A percentile compares a stretch with the other conserved stretches of the same genome.
These are phyloP conservation scores for Backusella westeae DNA, from an alignment of 192 early-diverging fungal species.

Conservation along the genomic window DNA sequence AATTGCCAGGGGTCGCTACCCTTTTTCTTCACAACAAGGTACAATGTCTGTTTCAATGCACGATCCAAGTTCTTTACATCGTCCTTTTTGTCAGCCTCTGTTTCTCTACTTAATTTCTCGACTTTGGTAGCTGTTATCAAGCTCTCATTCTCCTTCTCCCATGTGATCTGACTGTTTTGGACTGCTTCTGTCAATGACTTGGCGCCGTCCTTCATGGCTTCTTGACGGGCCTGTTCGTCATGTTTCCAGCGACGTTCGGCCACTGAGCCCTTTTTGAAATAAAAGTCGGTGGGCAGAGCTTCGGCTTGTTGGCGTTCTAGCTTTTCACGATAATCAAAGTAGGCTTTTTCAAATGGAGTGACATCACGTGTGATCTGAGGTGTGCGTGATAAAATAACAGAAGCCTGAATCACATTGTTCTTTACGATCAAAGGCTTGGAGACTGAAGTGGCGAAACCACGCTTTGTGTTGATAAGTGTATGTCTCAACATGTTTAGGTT, in stretches of 20 bases:
- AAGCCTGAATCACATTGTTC: conserved; percentile 46
- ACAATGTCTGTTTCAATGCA: conserved; percentile 72
- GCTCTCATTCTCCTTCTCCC: conserved; percentile 12
- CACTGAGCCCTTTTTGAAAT: conserved; percentile 77
- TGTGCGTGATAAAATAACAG: conserved; percentile 67
- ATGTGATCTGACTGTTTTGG: background rate
- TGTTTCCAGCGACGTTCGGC: conserved; percentile 64
- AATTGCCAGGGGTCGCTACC: conserved; percentile 66
- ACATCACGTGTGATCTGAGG: conserved; percentile 63
- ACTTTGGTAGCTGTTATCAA: conserved; percentile 35
- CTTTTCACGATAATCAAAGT: conserved; percentile 67
- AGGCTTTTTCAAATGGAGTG: conserved; percentile 64
- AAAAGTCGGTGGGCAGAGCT: conserved; percentile 63
- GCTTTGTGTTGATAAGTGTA: background rate
- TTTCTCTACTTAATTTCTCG: conserved; percentile 52
- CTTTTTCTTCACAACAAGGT: conserved; percentile 67
- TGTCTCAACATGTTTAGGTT: background rate
- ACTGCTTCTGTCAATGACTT: conserved; percentile 19
- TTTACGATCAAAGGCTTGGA: conserved; percentile 34
- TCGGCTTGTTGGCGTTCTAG: conserved; percentile 50
- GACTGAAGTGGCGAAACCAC: conserved; percentile 12
- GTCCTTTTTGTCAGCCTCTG: conserved; percentile 60
- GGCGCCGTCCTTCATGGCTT: conserved; percentile 21
- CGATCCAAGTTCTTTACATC: conserved; percentile 77
- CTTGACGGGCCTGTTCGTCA: conserved; percentile 37